A percentile compares a stretch with the other conserved stretches of the same genome.
Evolutionary conservation across 2,329 filamentous ascomycete species (phyloP).

Genomic region (Dactylellina haptotyla): DNA sequence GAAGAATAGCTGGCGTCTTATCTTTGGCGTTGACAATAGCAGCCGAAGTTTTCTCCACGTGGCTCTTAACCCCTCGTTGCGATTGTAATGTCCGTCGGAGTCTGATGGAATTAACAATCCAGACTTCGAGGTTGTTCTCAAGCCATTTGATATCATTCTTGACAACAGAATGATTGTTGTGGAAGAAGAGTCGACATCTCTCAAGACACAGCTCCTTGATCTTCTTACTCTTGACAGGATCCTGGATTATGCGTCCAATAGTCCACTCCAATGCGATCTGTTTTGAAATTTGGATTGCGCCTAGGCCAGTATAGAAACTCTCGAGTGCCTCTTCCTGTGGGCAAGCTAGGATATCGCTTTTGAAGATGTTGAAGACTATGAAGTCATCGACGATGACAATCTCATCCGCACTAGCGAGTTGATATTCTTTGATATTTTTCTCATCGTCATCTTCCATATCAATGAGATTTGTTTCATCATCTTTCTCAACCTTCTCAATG

Average conservation of each 20-base stretch:
- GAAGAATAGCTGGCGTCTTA: constrained; percentile 66
- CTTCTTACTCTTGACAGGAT: constrained; percentile 74
- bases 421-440: constrained; percentile 77
- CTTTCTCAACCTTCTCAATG: constrained; percentile 69
- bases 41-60: constrained; percentile 74
- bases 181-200: constrained; percentile 86
- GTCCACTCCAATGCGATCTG: constrained; percentile 67
- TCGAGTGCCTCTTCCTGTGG: constrained; percentile 91
- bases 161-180: constrained; percentile 81
- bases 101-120: constrained; percentile 79
- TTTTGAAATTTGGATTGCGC: constrained; percentile 77
- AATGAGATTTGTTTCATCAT: constrained; percentile 62
- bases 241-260: constrained; percentile 70
- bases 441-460: constrained; percentile 68
- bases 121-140: constrained; percentile 81
- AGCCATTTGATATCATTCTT: constrained; percentile 90
- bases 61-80: constrained; percentile 53
- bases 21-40: constrained; percentile 64
- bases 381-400: constrained; percentile 89
- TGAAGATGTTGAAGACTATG: constrained; percentile 87
- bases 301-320: constrained; percentile 80
- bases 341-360: constrained; percentile 81
- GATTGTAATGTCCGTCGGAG: constrained; percentile 62
- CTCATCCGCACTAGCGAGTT: constrained; percentile 75
- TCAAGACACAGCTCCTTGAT: constrained; percentile 86